Conservation (phyloP, 169 alveolate species). For the Plasmodium malariae region DNA sequence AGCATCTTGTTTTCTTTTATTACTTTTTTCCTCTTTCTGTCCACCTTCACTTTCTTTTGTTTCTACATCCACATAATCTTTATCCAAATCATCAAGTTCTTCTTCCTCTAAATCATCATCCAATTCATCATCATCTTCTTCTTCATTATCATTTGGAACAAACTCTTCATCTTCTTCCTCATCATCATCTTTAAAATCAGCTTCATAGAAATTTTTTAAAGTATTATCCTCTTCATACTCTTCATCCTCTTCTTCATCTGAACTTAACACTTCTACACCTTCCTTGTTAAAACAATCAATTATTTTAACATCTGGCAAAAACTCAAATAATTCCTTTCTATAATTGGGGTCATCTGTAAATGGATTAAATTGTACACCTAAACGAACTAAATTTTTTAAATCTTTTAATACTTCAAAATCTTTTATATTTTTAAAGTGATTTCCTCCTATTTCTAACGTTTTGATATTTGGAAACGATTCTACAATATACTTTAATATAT, state of each 20-base stretch:
- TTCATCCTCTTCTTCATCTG: constrained; percentile 90
- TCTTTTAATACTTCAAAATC: constrained; percentile 81
- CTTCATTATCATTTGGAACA: constrained; percentile 87
- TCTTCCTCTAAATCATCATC: constrained; percentile 81
- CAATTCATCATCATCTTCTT: constrained; percentile 89
- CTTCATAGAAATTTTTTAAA: constrained; percentile 90
- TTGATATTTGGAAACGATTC: constrained; percentile 88
- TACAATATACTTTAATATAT: constrained; percentile 83
- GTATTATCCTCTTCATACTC: constrained; percentile 89
- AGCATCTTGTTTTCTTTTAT: constrained; percentile 70
- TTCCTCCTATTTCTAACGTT: constrained; percentile 92
- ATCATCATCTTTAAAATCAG: constrained; percentile 90
- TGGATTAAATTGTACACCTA: constrained; percentile 93
- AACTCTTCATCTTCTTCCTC: constrained; percentile 92
- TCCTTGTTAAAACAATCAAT: constrained; percentile 89
- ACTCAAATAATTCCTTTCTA: constrained; percentile 87
- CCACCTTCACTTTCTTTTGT: constrained; percentile 83
- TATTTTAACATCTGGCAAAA: constrained; percentile 87
- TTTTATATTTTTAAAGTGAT: constrained; percentile 86
- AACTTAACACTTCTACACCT: constrained; percentile 89
- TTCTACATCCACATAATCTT: constrained; percentile 39
- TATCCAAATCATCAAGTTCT: constrained; percentile 50
- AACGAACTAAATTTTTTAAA: constrained; percentile 40
- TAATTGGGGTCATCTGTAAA: constrained; percentile 87
- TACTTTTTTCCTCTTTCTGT: constrained; percentile 85